phyloP scores from a whole-genome alignment of 208 protist species.

The Trypanosoma lewisi region DNA sequence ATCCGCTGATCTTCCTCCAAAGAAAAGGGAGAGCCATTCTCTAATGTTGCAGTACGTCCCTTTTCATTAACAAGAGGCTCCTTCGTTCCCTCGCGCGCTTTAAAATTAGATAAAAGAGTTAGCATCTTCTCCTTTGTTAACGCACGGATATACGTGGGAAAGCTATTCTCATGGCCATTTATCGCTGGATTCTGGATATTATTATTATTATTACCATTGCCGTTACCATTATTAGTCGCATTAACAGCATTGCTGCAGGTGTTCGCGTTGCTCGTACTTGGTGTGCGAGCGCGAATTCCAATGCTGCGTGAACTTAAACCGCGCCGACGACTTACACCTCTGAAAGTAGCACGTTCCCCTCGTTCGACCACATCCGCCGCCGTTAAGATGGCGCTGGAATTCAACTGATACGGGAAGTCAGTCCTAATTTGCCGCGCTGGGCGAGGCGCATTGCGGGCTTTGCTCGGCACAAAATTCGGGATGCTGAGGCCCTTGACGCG shows the following conservation, averaged over 20 bases:
- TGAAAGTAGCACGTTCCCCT: not conserved
- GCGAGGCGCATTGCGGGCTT: constrained; percentile 65
- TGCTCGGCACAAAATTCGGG: constrained; percentile 48
- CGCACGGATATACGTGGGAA: not conserved
- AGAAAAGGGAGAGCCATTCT: not conserved
- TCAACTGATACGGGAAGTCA: not conserved
- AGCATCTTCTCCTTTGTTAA: constrained; percentile 15
- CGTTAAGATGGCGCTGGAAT: not conserved
- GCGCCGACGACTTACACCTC: not conserved
- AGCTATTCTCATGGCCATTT: not conserved
- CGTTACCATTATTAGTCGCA: not conserved
- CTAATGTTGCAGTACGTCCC: not conserved
- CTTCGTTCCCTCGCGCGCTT: not conserved
- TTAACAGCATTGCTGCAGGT: not conserved
- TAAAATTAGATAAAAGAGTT: constrained; percentile 3
- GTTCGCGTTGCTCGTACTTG: not conserved
- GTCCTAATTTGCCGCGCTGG: constrained; percentile 6
- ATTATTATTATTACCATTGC: not conserved
- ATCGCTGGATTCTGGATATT: not conserved
- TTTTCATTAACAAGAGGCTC: not conserved
- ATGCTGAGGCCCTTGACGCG: constrained; percentile 85
- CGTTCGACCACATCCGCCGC: not conserved
- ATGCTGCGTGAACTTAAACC: not conserved
- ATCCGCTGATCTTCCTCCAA: constrained; percentile 15
- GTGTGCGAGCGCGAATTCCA: not conserved